A percentile compares a stretch with the other conserved stretches of the same genome.
These are phyloP conservation scores for Kodamaea fukazawae DNA, from an alignment of 805 yeast genomes.

Conservation along the genomic window DNA sequence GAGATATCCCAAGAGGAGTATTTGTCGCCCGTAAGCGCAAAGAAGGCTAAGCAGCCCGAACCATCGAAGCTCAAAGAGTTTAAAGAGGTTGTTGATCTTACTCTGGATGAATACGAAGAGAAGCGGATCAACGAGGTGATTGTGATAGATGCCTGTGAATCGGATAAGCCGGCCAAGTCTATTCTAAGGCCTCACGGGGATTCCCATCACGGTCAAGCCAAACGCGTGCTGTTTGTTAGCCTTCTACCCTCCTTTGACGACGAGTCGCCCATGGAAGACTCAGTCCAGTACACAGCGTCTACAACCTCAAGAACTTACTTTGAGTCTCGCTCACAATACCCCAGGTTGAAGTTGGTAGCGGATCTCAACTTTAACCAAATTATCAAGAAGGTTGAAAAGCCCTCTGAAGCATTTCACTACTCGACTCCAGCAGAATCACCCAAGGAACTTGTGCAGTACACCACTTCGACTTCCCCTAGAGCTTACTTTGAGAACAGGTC, in stretches of 20 bases:
- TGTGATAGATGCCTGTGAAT: slow-evolving; percentile 24
- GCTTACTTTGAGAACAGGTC: slow-evolving; percentile 23
- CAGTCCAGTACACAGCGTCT: slow-evolving; percentile 22
- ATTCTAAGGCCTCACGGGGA: slow-evolving; percentile 3
- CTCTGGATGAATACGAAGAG: slow-evolving; percentile 12
- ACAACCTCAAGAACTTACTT: slow-evolving; percentile 27
- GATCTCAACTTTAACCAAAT: slow-evolving; percentile 29
- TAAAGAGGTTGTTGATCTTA: slow-evolving; percentile 15
- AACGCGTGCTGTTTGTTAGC: slow-evolving; percentile 12
- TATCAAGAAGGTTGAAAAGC: slow-evolving; percentile 18
- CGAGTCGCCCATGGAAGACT: slow-evolving; percentile 6
- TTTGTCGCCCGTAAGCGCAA: too few species aligned
- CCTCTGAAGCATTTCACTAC: background rate
- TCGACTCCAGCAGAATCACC: background rate
- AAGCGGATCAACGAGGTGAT: slow-evolving; percentile 16
- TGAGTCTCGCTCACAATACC: slow-evolving; percentile 19
- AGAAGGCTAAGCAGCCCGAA: too few species aligned
- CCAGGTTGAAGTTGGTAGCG: slow-evolving; percentile 30
- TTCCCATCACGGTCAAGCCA: background rate
- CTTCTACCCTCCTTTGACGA: slow-evolving; percentile 20
- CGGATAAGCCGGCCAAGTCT: slow-evolving; percentile 5
- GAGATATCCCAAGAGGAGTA: slow-evolving; percentile 8
- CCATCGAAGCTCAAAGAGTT: slow-evolving; percentile 1
- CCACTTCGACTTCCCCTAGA: slow-evolving; percentile 25
- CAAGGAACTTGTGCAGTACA: slow-evolving; percentile 18